Percentiles rank a stretch among this genome's conserved stretches.
phyloP scores from a whole-genome alignment of 345 rosid genomes.

The Arabis hirsuta region DNA sequence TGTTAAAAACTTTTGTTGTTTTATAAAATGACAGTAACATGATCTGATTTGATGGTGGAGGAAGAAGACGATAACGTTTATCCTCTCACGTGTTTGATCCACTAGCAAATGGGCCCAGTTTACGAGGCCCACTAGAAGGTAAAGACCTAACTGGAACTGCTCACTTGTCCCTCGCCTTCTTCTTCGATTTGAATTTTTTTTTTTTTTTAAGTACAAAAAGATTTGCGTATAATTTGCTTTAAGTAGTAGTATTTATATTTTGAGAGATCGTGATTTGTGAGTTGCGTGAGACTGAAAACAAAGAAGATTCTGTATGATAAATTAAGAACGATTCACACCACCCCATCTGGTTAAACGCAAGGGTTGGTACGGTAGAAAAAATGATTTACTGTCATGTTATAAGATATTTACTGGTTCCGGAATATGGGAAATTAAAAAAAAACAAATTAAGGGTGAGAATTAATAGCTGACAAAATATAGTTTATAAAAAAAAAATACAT shows the following conservation, averaged over 20 bases:
- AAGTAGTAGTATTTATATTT: neutral
- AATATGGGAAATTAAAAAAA: too few relatives aligned
- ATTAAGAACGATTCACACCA: neutral
- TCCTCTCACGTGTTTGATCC: neutral
- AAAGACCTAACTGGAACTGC: neutral
- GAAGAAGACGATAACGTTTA: constrained; percentile 1
- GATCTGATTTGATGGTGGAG: neutral
- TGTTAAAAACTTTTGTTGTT: neutral
- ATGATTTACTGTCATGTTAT: too few relatives aligned
- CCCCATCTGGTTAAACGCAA: too few relatives aligned
- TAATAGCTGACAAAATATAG: too few relatives aligned
- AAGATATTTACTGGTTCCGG: too few relatives aligned
- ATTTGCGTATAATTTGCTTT: constrained; percentile 11
- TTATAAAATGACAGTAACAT: neutral
- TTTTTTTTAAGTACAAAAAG: neutral
- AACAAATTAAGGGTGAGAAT: too few relatives aligned
- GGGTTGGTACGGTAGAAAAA: too few relatives aligned
- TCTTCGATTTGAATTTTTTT: neutral
- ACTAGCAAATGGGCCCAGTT: constrained; percentile 18
- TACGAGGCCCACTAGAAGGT: constrained; percentile 3
- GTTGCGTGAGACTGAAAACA: constrained; percentile 14
- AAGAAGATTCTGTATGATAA: neutral
- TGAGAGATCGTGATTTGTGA: constrained; percentile 22
- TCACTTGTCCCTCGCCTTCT: neutral
- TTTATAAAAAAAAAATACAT: too few relatives aligned